Evolutionary conservation across 2,329 filamentous ascomycete genomes (phyloP), one percentile per base, ranked within the genome.

Genomic region (Uncinocarpus reesii): DNA sequence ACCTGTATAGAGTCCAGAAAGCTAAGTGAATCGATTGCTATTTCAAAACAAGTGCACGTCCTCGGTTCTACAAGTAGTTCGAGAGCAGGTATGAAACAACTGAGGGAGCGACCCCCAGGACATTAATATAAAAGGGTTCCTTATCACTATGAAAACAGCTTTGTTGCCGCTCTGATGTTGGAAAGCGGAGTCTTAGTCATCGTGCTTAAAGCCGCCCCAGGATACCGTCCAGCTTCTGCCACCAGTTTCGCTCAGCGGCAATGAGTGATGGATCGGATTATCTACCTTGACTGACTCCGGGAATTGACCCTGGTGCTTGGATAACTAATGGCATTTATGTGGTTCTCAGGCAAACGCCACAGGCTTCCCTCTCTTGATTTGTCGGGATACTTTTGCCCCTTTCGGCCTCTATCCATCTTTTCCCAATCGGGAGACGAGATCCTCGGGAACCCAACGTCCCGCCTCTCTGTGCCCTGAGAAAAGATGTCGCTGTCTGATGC

Each of bases 331-430:
- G 32, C 10, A 35, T 35, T 11, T 15, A 35, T 35, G 10, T n/a
- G 32, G 15, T n/a, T 29, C 28, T 29, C 13, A 13, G 28, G 28
- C 13, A 6, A 29, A 6, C 28, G 28, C 28, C 28, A 13, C 28
- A 6, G 28, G 13, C 28, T 13, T 29, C n/a, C n/a, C n/a, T n/a
- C n/a, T n/a, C n/a, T n/a, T 45, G 42, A 45, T 45, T 45, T 45
- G 42, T 28, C 42, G 31, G 42, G 42, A 45, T 45, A 36, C 7
- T 26, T 45, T 45, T 45, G 20, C 42, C 42, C 2, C 37, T n/a
- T 15, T 34, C 11, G 42, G n/a, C 13, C 13, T 7, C 28, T n/a
- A 18, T n/a, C 24, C 24, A 15, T 26, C 23, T 32, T 42, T 45
- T 45, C n/a, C 34, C 21, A 28, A 45, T 45, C 21, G 7, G 42